Evolutionary conservation across 2,329 filamentous ascomycete genomes (phyloP), one percentile per base, ranked within the genome.

Genomic region (Aspergillus terreus): DNA sequence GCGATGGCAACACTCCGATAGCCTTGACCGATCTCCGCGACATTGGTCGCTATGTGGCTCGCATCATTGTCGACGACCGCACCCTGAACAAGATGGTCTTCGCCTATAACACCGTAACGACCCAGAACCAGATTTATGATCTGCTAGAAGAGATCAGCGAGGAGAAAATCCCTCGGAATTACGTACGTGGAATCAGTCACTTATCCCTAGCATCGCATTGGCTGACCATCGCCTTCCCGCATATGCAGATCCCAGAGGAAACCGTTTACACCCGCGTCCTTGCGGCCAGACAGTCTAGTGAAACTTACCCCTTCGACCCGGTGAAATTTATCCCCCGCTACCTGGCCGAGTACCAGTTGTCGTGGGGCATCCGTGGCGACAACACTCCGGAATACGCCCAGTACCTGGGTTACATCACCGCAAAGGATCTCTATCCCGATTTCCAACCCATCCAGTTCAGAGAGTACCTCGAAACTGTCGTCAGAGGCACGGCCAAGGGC

Each of bases 71-170:
- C 1, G 81, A 83, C 52, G 67, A 72, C 4, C 65, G 79, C 11
- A 83, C 82, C 3, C 50, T 83, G 44, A 83, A 83, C 65, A 73
- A 74, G 57, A 71, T 65, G 48, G 76, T 83, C 2, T 73, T 80
- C 47, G 71, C 71, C 4, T 80, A 78, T 56, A 74, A 71, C 51
- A 75, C 80, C 42, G 63, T 78, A 1, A 59, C 70, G 47, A 73
- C 71, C 0, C 71, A 76, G 59, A 78, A 78, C 46, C 59, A 81
- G 46, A 73, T 82, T 4, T 74, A 71, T 45, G 63, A 66, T 2
- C 49, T 77, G 0, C 56, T 82, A 27, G 79, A 82, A 57, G 65
- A 72, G 38, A 52, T 78, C 23, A 74, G 68, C 42, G 78, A 78
- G 4, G 80, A 83, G 60, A 76, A 71, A 53, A 53, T 79, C 4